These are phyloP conservation scores for Termitomyces heimii DNA, from an alignment of 768 basidiomycete genomes.

Conservation along the genomic window DNA sequence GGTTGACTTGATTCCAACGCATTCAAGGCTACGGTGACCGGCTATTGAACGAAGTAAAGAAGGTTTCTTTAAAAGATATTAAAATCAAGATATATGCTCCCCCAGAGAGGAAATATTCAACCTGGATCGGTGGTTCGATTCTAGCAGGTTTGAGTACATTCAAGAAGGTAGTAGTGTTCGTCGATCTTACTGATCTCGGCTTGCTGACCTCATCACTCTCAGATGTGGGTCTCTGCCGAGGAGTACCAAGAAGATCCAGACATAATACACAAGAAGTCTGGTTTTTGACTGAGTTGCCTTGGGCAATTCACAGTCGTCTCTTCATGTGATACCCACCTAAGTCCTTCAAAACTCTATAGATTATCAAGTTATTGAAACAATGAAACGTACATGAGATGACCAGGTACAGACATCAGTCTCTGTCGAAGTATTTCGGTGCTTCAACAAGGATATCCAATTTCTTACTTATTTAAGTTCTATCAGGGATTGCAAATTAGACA, in stretches of 20 bases:
- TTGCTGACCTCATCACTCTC: slow-evolving; percentile 7
- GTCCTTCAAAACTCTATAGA: background rate
- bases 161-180: slow-evolving; percentile 80
- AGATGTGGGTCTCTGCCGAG: slow-evolving; percentile 99
- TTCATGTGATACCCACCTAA: slow-evolving; percentile 25
- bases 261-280: slow-evolving; percentile 94
- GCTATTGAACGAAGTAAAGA: slow-evolving; percentile 94
- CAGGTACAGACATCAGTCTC: no score
- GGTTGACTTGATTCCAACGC: slow-evolving; percentile 3
- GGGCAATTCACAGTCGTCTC: slow-evolving; percentile 1
- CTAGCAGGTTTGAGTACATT: slow-evolving; percentile 94
- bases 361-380: background rate
- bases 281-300: slow-evolving; percentile 45
- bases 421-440: no score
- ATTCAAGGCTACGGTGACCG: slow-evolving; percentile 86
- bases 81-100: slow-evolving; percentile 99
- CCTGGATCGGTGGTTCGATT: slow-evolving; percentile 97
- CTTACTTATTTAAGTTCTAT: no score
- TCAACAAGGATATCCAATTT: no score
- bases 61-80: slow-evolving; percentile 88
- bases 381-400: background rate
- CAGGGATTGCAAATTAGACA: background rate
- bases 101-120: slow-evolving; percentile 98
- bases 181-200: slow-evolving; percentile 2
- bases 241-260: slow-evolving; percentile 99